Base-by-base conservation (phyloP, 768 basidiomycete species). In the Macrolepiota albuminosa region DNA sequence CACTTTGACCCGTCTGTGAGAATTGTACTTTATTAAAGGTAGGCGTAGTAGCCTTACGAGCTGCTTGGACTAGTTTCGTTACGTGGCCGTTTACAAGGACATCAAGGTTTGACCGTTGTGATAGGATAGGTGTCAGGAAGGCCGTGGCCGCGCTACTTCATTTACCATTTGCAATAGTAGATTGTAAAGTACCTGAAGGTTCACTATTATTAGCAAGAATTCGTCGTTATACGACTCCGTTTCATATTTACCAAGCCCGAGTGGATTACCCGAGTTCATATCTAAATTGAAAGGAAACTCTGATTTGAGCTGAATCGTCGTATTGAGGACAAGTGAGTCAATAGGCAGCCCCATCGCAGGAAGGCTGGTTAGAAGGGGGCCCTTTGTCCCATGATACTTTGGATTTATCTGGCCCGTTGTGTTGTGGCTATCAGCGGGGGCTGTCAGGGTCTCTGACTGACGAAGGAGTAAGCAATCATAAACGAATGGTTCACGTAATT, bases 401-500 rank as follows among this genome's bases (percentile, higher is more conserved):
- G 76, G 75, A 60, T 71, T 60, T 37, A 68, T 68, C 60, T 76
- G 66, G 18, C 67, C 67, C 7, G 68, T 63, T 21, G 68, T 72
- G 59, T 75, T 64, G 62, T 75, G 75, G 14, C 59, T 29, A 59
- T 77, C 74, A 3, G 67, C 69, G 0, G 76, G 76, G 5, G 64
- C 55, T 3, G 59, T 62, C 42, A 66, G 70, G 39, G 58, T 64
- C 62, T 78, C 76, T 52, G 67, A 71, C 75, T 77, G 24, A 29
- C 2, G 1, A 52, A 31, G 31, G 21, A 37, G 11, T 43, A 26
- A 57, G 34, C 21, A 29, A 24, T 16, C 16, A n/a, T 14, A 49
- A 26, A 59, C 11, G 40, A 3, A 31, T 5, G 10, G 10, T 39
- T 18, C 24, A 50, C 14, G 45, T 40, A 33, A 26, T 50, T 6